Evolutionary conservation across 208 protist species (phyloP), one percentile per base, ranked within the genome.

Genomic region (Leishmania lainsoni): DNA sequence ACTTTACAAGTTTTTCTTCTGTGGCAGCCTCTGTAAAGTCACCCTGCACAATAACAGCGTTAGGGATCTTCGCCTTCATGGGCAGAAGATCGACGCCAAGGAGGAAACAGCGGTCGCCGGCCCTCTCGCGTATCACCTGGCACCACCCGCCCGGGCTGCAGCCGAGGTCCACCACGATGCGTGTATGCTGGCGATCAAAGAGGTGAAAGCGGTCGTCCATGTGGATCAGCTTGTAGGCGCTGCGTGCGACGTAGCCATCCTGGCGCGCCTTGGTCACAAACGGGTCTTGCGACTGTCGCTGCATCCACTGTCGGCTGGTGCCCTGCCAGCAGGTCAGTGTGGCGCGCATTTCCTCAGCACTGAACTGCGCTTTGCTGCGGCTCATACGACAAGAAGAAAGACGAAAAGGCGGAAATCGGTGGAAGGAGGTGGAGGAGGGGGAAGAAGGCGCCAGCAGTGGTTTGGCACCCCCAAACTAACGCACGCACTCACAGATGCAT

Each of bases 91-190:
- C 93, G 8, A 97, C 82, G 14, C 90, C 93, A 52, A 94, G 87
- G n/a, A 97, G 83, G 58, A 85, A 78, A 83, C 93, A 97, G n/a
- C 29, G 26, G 49, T 94, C 89, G 2, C 87, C 84, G 45, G 88
- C 85, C 20, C 90, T 85, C 83, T 97, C 86, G 58, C 92, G 92
- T 22, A 94, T 89, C 45, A 97, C 92, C 79, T 97, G 93, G 42
- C 90, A 92, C 93, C 93, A 97, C 72, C 93, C 90, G 20, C 93
- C 93, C n/a, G 93, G 93, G 69, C 93, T 97, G 81, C 91, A 94
- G 54, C 93, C 93, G 32, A 97, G 87, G 81, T 97, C 93, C 39
- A 97, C 81, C 26, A 91, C 93, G 56, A 89, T 82, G 58, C 87
- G 84, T 45, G 89, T 94, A 39, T 87, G 63, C 26, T 66, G 39